Base-by-base conservation (phyloP, 169 alveolate genomes). In the Cryptosporidium ubiquitum region DNA sequence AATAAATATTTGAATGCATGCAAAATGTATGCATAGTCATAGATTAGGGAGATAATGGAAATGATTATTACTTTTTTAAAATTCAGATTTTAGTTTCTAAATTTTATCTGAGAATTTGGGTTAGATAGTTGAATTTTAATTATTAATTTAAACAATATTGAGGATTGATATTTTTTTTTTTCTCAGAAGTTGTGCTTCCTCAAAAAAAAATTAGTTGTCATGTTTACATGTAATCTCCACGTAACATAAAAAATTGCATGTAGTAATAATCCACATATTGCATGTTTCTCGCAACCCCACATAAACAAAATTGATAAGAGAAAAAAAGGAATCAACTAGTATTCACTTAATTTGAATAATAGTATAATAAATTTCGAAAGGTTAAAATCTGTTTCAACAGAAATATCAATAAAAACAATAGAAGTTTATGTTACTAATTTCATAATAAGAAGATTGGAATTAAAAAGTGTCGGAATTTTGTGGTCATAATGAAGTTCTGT, bases 401-500 rank as follows among this genome's bases (percentile, higher is more conserved):
- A 47, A 47, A 47, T 55, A 23, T 31, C 37, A 55, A 23, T n/a
- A 4, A 55, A 26, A 55, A 10, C 35, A 26, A 55, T 18, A 23
- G 37, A 55, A 55, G 37, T 55, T 55, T 55, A 26, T 55, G 14
- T 10, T 55, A 55, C 35, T 55, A 3, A 7, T n/a, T 7, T 55
- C 5, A 55, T 26, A 6, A 5, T 20, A 26, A 26, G 37, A 55
- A 55, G 66, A 23, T 55, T 9, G 10, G 39, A 64, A 20, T 42
- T 51, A 26, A 42, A 10, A 26, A 33, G 18, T 44, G 66, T 29
- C 61, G 26, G 85, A 31, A 79, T 40, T 79, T 79, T 79, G 89
- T 79, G 68, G 89, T 79, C 66, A 61, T 23, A 64, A 79, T 79
- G 89, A 79, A 61, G 68, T 64, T 79, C 75, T 40, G 49, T 26